Percentiles rank a stretch among this genome's conserved stretches.
Conservation (phyloP, 2,329 filamentous ascomycete species). For the Aulographum hederae region DNA sequence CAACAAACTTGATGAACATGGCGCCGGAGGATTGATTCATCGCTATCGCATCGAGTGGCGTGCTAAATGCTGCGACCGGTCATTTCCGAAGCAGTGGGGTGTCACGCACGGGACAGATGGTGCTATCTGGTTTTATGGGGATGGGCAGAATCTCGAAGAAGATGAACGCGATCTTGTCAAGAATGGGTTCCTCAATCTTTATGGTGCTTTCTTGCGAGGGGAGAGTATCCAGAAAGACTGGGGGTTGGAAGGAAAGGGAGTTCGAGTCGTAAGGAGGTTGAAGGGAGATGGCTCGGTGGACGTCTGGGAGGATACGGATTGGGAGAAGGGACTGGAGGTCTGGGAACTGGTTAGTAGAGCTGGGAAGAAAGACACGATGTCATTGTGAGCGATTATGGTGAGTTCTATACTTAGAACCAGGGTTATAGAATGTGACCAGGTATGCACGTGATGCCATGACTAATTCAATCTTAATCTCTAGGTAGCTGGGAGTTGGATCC, state of each 20-base stretch:
- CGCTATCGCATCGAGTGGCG: constrained; percentile 38
- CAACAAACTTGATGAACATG: not conserved
- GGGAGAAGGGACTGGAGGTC: constrained; percentile 27
- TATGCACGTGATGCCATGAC: no score
- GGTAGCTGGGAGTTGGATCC: no score
- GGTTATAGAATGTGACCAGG: no score
- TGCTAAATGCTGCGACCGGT: constrained; percentile 23
- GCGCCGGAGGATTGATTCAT: constrained; percentile 17
- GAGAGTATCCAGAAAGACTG: constrained; percentile 14
- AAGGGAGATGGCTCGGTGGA: constrained; percentile 26
- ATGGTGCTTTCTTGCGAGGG: constrained; percentile 20
- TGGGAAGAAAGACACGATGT: no score
- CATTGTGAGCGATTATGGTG: no score
- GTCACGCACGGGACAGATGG: constrained; percentile 37
- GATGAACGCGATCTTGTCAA: constrained; percentile 25
- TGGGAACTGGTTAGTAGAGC: constrained; percentile 18
- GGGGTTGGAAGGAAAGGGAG: constrained; percentile 18
- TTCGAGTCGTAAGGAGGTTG: constrained; percentile 24
- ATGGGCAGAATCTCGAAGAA: constrained; percentile 16
- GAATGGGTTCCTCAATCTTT: constrained; percentile 17
- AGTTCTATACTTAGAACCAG: no score
- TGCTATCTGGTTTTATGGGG: constrained; percentile 38
- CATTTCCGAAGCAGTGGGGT: constrained; percentile 22
- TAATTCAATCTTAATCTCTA: no score
- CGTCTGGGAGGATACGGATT: constrained; percentile 25